These are phyloP conservation scores for Teratosphaeria gauchensis DNA, from an alignment of 2,329 filamentous ascomycete species.

Conservation along the genomic window DNA sequence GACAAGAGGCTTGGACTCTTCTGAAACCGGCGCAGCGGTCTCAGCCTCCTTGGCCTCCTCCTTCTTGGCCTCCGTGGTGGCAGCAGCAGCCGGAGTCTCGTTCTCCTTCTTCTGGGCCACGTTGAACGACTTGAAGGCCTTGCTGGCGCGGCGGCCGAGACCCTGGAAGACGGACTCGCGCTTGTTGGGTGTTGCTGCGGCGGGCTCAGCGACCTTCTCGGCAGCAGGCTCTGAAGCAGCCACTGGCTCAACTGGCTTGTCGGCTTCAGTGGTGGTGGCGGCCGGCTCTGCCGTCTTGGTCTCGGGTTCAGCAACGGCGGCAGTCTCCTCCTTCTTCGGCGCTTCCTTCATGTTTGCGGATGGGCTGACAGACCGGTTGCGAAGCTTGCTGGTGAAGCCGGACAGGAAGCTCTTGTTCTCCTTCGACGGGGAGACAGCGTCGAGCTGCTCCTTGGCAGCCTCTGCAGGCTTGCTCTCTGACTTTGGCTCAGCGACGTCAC, in stretches of 20 bases:
- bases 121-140: constrained; percentile 24
- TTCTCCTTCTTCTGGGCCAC: constrained; percentile 22
- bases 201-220: constrained; percentile 2
- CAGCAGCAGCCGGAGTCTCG: constrained; percentile 6
- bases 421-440: constrained; percentile 27
- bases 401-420: constrained; percentile 27
- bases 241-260: constrained; percentile 1
- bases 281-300: constrained; percentile 14
- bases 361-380: constrained; percentile 28
- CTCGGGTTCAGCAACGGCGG: constrained; percentile 1
- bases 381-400: constrained; percentile 21
- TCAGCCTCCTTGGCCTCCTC: constrained; percentile 11
- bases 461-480: constrained; percentile 19
- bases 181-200: constrained; percentile 13
- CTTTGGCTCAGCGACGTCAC: constrained; percentile 21
- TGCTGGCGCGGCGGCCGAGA: constrained; percentile 27
- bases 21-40: constrained; percentile 2
- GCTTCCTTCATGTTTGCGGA: constrained; percentile 24
- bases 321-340: constrained; percentile 11
- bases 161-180: constrained; percentile 24
- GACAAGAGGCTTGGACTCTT: constrained; percentile 7
- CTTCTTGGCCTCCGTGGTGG: constrained; percentile 12
- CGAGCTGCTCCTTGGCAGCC: constrained; percentile 32
- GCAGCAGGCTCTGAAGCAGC: constrained; percentile 1
- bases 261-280: constrained; percentile 15